phyloP scores from a whole-genome alignment of 257 asterid genomes.

The Ocimum tenuiflorum region DNA sequence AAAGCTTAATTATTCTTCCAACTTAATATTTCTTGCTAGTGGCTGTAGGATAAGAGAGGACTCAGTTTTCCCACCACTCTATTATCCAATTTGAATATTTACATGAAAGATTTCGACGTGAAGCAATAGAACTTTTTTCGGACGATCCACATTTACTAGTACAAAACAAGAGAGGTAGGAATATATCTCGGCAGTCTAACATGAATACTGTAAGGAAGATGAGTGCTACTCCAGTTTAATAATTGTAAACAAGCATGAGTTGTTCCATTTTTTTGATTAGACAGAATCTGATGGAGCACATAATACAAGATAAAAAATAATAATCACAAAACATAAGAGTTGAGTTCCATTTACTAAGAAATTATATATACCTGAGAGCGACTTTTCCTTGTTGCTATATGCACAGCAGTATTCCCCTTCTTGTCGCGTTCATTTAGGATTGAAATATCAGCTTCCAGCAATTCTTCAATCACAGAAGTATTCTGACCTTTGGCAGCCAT shows the following conservation, averaged over 20 bases:
- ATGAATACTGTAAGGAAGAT: no score
- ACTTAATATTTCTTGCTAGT: not conserved
- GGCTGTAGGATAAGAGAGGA: not conserved
- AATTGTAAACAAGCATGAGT: not conserved
- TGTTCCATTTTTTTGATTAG: not conserved
- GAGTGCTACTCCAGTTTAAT: no score
- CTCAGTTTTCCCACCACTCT: no score
- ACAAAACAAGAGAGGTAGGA: no score
- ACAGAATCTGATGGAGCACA: not conserved
- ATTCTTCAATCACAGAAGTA: conserved; percentile 60
- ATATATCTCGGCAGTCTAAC: no score
- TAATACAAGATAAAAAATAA: not conserved
- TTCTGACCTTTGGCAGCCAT: conserved; percentile 99
- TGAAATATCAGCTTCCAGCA: conserved; percentile 66
- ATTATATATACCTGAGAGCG: conserved; percentile 61
- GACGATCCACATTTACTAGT: no score
- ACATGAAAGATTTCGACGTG: no score
- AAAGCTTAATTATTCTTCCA: not conserved
- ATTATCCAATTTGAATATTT: no score
- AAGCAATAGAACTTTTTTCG: no score
- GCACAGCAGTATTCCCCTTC: conserved; percentile 90
- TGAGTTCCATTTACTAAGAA: not conserved
- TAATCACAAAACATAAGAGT: not conserved
- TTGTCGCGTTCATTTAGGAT: conserved; percentile 79
- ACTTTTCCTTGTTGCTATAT: conserved; percentile 81